Evolutionary conservation across 2,329 filamentous ascomycete species (phyloP).

Genomic region (Talaromyces pinophilus): DNA sequence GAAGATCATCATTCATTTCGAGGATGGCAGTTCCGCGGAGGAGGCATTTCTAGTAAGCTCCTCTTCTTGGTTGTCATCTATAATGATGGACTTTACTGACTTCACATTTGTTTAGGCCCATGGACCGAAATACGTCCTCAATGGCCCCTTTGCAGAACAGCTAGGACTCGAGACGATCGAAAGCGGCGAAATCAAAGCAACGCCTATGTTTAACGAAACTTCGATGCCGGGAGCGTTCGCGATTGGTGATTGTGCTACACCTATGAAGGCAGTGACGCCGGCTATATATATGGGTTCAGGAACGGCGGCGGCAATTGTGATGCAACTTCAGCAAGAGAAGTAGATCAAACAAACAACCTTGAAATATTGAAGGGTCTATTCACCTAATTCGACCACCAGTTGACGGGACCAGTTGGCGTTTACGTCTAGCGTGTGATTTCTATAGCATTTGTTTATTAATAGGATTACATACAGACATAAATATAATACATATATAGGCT

Average conservation of each 20-base stretch:
- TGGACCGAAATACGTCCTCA: conserved; percentile 8
- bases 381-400: background rate
- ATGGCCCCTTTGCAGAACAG: conserved; percentile 9
- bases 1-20: conserved; percentile 11
- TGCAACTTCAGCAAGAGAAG: conserved; percentile 14
- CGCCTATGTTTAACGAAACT: conserved; percentile 17
- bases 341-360: background rate
- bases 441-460: background rate
- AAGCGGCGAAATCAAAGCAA: conserved; percentile 18
- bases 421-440: too few species aligned
- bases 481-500: background rate
- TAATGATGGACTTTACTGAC: background rate
- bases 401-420: too few species aligned
- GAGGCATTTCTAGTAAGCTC: conserved; percentile 18
- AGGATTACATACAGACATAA: background rate
- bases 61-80: background rate
- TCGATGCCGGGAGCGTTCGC: conserved; percentile 16
- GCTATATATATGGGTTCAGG: conserved; percentile 16
- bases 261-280: conserved; percentile 18
- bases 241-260: conserved; percentile 14
- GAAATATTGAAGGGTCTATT: background rate
- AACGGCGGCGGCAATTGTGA: conserved; percentile 13
- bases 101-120: background rate
- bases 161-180: conserved; percentile 14
- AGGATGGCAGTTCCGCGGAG: conserved; percentile 3